These are phyloP conservation scores for Penicillium italicum DNA, from an alignment of 2,329 filamentous ascomycete genomes.

Conservation along the genomic window DNA sequence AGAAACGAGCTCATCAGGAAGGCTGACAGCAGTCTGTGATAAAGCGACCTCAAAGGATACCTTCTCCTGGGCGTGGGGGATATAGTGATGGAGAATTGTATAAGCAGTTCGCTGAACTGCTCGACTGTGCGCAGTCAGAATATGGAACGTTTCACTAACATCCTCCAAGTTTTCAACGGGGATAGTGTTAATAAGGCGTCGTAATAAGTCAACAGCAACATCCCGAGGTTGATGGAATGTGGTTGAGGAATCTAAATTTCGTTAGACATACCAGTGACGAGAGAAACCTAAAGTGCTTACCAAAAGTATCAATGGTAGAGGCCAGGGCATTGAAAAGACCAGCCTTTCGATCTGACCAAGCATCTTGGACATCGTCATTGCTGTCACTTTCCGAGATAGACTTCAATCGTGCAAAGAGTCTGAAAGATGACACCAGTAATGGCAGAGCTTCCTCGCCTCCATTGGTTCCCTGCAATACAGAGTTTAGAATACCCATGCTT, in stretches of 20 bases:
- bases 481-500: conserved; percentile 56
- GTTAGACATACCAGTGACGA: conserved; percentile 10
- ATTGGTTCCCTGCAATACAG: conserved; percentile 54
- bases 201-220: conserved; percentile 72
- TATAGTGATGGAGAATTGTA: conserved; percentile 71
- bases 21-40: conserved; percentile 54
- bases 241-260: conserved; percentile 45
- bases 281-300: conserved; percentile 26
- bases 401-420: conserved; percentile 63
- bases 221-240: conserved; percentile 63
- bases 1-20: conserved; percentile 82
- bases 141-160: conserved; percentile 65
- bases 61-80: conserved; percentile 74
- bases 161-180: conserved; percentile 61
- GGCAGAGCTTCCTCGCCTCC: conserved; percentile 54
- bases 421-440: conserved; percentile 68
- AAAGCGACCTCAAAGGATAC: conserved; percentile 70
- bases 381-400: conserved; percentile 58
- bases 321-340: conserved; percentile 56
- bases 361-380: conserved; percentile 83
- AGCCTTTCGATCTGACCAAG: conserved; percentile 59
- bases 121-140: conserved; percentile 71
- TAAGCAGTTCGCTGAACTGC: conserved; percentile 78
- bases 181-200: conserved; percentile 64
- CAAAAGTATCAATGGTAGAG: conserved; percentile 40